phyloP scores from a whole-genome alignment of 2,329 filamentous ascomycete genomes.

The Raffaelea deltoideospora region DNA sequence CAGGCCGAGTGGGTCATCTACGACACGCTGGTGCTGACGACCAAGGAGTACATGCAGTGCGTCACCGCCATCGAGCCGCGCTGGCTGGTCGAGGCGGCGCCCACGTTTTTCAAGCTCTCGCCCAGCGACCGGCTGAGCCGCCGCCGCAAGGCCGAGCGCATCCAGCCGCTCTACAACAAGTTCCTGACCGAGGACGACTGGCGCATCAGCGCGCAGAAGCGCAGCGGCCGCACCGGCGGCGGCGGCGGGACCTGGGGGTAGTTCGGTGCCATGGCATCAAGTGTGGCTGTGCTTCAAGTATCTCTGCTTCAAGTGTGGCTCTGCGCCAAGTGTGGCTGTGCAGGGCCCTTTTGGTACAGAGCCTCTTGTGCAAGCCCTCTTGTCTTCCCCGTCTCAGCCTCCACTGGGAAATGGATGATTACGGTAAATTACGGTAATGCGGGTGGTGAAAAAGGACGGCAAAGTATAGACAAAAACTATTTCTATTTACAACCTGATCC shows the following conservation, averaged over 20 bases:
- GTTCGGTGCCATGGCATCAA: too few species aligned
- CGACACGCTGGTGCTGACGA: conserved; percentile 78
- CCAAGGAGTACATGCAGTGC: conserved; percentile 96
- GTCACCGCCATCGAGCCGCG: conserved; percentile 91
- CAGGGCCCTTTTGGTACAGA: too few species aligned
- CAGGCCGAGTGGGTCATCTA: conserved; percentile 95
- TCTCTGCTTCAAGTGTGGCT: too few species aligned
- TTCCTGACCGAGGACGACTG: conserved; percentile 90
- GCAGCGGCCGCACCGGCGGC: conserved; percentile 68
- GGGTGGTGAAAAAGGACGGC: too few species aligned
- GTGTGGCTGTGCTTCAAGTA: not conserved
- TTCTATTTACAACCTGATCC: too few species aligned
- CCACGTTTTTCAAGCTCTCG: conserved; percentile 97
- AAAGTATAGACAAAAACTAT: too few species aligned
- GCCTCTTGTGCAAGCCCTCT: not conserved
- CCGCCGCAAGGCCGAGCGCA: conserved; percentile 83
- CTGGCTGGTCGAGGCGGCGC: conserved; percentile 87
- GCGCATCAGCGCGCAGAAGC: conserved; percentile 77
- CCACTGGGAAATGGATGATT: too few species aligned
- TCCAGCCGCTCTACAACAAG: conserved; percentile 88
- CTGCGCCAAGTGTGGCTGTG: too few species aligned
- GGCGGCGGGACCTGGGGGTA: conserved; percentile 87
- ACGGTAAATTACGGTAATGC: too few species aligned
- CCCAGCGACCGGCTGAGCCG: conserved; percentile 76
- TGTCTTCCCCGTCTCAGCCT: too few species aligned